These are phyloP conservation scores for Fusarium redolens DNA, from an alignment of 2,329 filamentous ascomycete genomes.

Conservation along the genomic window DNA sequence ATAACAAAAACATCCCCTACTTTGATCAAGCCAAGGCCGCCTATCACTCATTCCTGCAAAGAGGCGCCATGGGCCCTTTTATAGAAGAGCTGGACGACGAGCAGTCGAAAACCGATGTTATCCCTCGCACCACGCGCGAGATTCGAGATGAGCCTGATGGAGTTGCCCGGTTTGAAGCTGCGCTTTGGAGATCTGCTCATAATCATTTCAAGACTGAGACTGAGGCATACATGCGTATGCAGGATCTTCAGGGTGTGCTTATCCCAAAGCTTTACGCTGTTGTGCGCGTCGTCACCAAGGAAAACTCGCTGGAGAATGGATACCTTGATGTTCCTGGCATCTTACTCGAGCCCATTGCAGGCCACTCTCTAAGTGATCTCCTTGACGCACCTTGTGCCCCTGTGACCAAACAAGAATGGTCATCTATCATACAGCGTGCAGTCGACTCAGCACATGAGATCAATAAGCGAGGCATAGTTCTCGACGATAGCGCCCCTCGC, in stretches of 20 bases:
- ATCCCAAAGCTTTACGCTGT: not conserved
- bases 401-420: not conserved
- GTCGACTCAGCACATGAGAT: not conserved
- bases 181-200: not conserved
- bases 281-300: not conserved
- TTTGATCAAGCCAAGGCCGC: not conserved
- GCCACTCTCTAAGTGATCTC: not conserved
- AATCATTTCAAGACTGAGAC: not conserved
- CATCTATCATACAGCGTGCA: not conserved
- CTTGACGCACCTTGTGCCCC: fast-evolving
- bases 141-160: not conserved
- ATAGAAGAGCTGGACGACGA: not conserved
- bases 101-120: not conserved
- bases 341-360: not conserved
- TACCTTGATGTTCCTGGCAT: not conserved
- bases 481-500: not conserved
- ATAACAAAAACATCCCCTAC: not conserved
- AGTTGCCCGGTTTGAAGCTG: not conserved
- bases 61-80: not conserved
- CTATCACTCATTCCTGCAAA: not conserved
- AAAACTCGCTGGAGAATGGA: not conserved
- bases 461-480: not conserved
- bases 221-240: not conserved
- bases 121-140: fast-evolving
- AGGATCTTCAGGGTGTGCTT: fast-evolving